A percentile compares a stretch with the other conserved stretches of the same genome.
Conservation (phyloP, 2,329 filamentous ascomycete genomes). For the Rhytidhysteron rufulum region DNA sequence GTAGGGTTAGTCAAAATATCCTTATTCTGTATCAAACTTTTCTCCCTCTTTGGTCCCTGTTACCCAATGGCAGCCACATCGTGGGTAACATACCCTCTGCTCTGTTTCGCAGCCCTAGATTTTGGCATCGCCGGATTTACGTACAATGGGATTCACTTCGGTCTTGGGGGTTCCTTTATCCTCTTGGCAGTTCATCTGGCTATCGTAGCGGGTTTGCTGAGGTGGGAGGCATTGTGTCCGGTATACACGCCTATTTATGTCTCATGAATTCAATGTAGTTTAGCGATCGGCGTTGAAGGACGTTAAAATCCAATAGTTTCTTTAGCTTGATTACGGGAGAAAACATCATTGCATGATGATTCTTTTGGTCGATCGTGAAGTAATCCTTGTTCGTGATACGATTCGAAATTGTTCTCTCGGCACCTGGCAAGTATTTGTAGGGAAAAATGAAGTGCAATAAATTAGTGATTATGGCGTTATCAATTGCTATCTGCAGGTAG, state of each 20-base stretch:
- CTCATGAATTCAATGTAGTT: too few relatives aligned
- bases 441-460: too few relatives aligned
- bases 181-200: slow-evolving; percentile 47
- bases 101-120: slow-evolving; percentile 67
- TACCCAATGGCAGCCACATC: slow-evolving; percentile 66
- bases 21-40: slow-evolving; percentile 67
- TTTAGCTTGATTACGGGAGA: too few relatives aligned
- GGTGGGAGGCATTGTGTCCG: slow-evolving; percentile 27
- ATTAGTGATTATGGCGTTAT: too few relatives aligned
- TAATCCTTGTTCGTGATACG: too few relatives aligned
- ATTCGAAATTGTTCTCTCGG: too few relatives aligned
- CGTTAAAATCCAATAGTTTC: too few relatives aligned
- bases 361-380: too few relatives aligned
- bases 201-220: slow-evolving; percentile 37
- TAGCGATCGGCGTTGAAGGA: too few relatives aligned
- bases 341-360: too few relatives aligned
- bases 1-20: slow-evolving; percentile 47
- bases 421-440: too few relatives aligned
- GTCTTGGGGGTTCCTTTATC: slow-evolving; percentile 37
- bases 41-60: slow-evolving; percentile 64
- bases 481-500: too few relatives aligned
- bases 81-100: slow-evolving; percentile 62
- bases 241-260: slow-evolving; percentile 13
- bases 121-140: slow-evolving; percentile 33
- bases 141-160: slow-evolving; percentile 13